phyloP scores from a whole-genome alignment of 495 filamentous ascomycete genomes.

The Patellaria atrata region DNA sequence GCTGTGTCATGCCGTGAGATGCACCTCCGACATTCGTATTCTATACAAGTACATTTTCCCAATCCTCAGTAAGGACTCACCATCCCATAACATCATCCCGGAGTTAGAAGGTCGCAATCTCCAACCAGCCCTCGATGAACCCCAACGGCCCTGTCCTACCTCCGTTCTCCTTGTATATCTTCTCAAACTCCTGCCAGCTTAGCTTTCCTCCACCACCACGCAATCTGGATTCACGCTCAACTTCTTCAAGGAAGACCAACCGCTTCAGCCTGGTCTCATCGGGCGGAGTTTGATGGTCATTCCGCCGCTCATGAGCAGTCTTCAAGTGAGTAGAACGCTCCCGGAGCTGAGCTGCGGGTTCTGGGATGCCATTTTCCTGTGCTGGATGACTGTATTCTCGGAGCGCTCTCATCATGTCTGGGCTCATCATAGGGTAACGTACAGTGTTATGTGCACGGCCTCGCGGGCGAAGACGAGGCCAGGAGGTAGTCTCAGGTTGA shows the following conservation, averaged over 20 bases:
- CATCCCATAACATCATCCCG: too few species aligned
- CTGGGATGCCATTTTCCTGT: constrained; percentile 2
- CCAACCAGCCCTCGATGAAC: constrained; percentile 19
- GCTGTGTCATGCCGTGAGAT: too few species aligned
- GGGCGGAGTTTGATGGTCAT: background rate
- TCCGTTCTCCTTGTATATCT: constrained; percentile 1
- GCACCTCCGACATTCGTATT: too few species aligned
- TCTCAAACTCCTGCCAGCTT: constrained; percentile 11
- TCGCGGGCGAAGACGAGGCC: constrained; percentile 2
- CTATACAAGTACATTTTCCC: too few species aligned
- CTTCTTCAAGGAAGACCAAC: constrained; percentile 8
- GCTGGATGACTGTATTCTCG: background rate
- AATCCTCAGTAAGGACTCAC: too few species aligned
- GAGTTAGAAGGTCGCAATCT: constrained; percentile 18
- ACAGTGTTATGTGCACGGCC: background rate
- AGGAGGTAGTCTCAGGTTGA: background rate
- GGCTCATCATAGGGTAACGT: background rate
- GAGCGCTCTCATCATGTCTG: too few species aligned
- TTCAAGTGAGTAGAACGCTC: background rate
- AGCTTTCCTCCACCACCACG: constrained; percentile 14
- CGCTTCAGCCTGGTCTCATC: constrained; percentile 3
- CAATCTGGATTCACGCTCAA: constrained; percentile 13
- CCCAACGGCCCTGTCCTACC: constrained; percentile 7
- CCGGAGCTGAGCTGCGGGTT: background rate
- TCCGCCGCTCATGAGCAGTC: constrained; percentile 5